Base-by-base conservation (phyloP, 257 asterid genomes). In the Solanum tarijense region DNA sequence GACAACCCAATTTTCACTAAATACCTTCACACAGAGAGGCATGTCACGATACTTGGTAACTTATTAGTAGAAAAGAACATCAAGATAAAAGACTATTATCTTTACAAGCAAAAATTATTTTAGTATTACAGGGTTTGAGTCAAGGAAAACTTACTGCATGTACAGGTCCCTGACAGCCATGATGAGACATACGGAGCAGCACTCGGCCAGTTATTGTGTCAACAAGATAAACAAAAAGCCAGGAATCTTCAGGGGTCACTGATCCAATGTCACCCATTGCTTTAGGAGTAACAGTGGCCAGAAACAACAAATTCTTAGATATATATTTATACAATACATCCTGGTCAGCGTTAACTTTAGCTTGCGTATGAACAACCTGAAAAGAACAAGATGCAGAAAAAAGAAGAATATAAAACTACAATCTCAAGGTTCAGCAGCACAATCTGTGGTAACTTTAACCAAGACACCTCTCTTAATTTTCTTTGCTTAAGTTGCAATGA, bases 1-100 rank as follows among this genome's bases (percentile, higher is more conserved):
- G 89, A 96, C 96, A 76, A 97, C 91, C 99, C 99, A 97, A 91
- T 97, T 96, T 97, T 97, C 99, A 71, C 99, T 93, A 88, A 94
- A 91, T 89, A 96, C 98, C 99, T 97, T 88, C 89, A 91, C 62
- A 89, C 34, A 90, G 38, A 72, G 66, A 66, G 29, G 27, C 18
- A 2, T 48, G 69, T 46, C 68, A 81, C 12, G 3, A 48, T 81
- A 81, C 41, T 46, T 81, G 85, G 41, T 48, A 81, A 81, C 39
- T 43, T 46, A 14, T 27, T 3, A 29, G 68, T 27, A 81, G 69
- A 81, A 48, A 48, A 31, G 85, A 81, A 48, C 21, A 81, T 81
- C 85, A n/a, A 38, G 4, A 38, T 12, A 46, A 65, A 81, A 25
- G 34, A 65, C 39, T 48, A 46, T 23, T 48, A 46, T 48, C n/a